A percentile compares a stretch with the other conserved stretches of the same genome.
These are phyloP conservation scores for Dictyostelium intermedium DNA, from an alignment of 78 protist species.

Conservation along the genomic window DNA sequence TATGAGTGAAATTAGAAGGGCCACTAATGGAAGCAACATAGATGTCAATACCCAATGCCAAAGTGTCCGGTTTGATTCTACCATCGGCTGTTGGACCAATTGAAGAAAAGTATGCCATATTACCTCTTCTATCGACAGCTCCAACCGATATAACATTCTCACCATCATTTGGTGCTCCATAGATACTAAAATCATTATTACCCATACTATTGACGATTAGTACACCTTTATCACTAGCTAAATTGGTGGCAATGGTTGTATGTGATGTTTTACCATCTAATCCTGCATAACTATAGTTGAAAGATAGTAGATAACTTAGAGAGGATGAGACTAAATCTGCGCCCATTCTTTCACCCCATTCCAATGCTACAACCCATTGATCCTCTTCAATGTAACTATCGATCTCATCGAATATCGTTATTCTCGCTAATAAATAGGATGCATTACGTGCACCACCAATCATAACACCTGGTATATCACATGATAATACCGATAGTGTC, in stretches of 20 bases:
- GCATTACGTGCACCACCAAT: slow-evolving; percentile 64
- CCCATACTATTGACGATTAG: slow-evolving; percentile 52
- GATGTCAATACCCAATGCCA: slow-evolving; percentile 17
- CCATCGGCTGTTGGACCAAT: slow-evolving; percentile 74
- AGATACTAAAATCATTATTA: not conserved
- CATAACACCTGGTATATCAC: slow-evolving; percentile 38
- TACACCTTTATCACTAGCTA: slow-evolving; percentile 53
- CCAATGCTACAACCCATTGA: slow-evolving; percentile 46
- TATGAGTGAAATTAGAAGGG: not conserved
- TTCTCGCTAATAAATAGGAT: slow-evolving; percentile 46
- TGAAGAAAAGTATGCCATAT: slow-evolving; percentile 28
- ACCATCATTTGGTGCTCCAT: slow-evolving; percentile 75
- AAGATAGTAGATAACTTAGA: slow-evolving; percentile 22
- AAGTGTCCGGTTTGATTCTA: slow-evolving; percentile 59
- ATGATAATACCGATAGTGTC: slow-evolving; percentile 37
- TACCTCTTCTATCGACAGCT: slow-evolving; percentile 16
- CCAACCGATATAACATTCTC: slow-evolving; percentile 45
- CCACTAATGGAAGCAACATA: slow-evolving; percentile 8
- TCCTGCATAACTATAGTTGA: slow-evolving; percentile 36
- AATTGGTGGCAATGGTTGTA: slow-evolving; percentile 45
- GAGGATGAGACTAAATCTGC: slow-evolving; percentile 29
- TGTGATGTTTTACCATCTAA: slow-evolving; percentile 27
- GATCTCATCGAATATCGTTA: slow-evolving; percentile 5
- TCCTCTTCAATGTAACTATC: slow-evolving; percentile 57
- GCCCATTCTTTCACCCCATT: slow-evolving; percentile 72